phyloP scores from a whole-genome alignment of 192 early-diverging fungal species.

The Rhizoclosmatium globosum region DNA sequence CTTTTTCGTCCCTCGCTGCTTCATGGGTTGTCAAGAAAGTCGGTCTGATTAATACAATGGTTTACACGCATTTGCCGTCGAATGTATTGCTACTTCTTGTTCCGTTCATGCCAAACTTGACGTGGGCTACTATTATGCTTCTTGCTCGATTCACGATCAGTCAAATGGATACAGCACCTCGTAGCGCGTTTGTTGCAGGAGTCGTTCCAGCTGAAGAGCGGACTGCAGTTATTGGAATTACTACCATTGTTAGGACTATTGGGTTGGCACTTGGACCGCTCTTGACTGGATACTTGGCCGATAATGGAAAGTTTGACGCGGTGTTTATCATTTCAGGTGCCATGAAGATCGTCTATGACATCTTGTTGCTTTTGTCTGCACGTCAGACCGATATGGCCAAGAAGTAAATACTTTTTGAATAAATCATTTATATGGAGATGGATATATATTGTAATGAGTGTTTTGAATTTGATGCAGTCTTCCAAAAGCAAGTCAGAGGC shows the following conservation, averaged over 20 bases:
- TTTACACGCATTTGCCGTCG: conserved; percentile 41
- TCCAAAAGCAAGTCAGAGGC: too few relatives aligned
- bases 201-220: conserved; percentile 26
- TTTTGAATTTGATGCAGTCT: too few relatives aligned
- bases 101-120: conserved; percentile 32
- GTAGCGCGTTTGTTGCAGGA: conserved; percentile 24
- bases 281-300: conserved; percentile 24
- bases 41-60: conserved; percentile 43
- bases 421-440: too few relatives aligned
- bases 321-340: conserved; percentile 34
- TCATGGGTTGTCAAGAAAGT: conserved; percentile 7
- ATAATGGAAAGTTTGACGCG: conserved; percentile 29
- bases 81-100: conserved; percentile 37
- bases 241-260: conserved; percentile 34
- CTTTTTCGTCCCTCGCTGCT: conserved; percentile 17
- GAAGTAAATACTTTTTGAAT: background rate
- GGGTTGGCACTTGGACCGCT: conserved; percentile 30
- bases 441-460: too few relatives aligned
- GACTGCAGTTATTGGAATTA: conserved; percentile 37
- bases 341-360: conserved; percentile 35
- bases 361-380: conserved; percentile 15
- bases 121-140: conserved; percentile 20
- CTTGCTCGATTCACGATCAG: conserved; percentile 35
- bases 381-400: background rate
- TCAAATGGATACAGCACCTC: conserved; percentile 37